A percentile compares a stretch with the other conserved stretches of the same genome.
phyloP scores from a whole-genome alignment of 108 stramenopile species.

The Stephanodiscus triporus region DNA sequence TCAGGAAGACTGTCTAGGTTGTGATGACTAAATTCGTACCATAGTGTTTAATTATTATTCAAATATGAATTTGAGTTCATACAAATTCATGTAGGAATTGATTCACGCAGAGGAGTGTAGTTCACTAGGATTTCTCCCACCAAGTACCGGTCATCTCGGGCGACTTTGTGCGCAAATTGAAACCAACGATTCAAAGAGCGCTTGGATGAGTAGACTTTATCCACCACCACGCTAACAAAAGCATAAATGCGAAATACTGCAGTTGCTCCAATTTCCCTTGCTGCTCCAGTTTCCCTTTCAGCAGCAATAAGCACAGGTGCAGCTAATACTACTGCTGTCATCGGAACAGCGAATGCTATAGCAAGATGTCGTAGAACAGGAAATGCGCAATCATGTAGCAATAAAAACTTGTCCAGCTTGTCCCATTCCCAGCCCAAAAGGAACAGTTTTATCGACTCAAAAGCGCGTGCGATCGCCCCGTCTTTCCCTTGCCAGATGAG shows the following conservation, averaged over 20 bases:
- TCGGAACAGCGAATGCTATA: slow-evolving; percentile 52
- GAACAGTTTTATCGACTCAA: slow-evolving; percentile 45
- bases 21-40: not conserved
- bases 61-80: not conserved
- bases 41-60: not conserved
- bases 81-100: slow-evolving; percentile 3
- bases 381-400: slow-evolving; percentile 64
- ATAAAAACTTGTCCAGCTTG: slow-evolving; percentile 55
- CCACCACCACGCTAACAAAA: slow-evolving; percentile 42
- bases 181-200: slow-evolving; percentile 63
- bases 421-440: slow-evolving; percentile 77
- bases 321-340: not conserved
- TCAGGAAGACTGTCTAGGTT: not conserved
- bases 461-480: slow-evolving; percentile 64
- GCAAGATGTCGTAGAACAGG: slow-evolving; percentile 59
- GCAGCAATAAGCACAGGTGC: slow-evolving; percentile 20
- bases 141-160: slow-evolving; percentile 85
- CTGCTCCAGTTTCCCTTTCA: slow-evolving; percentile 15
- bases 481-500: slow-evolving; percentile 69
- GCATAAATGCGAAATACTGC: slow-evolving; percentile 50
- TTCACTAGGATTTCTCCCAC: slow-evolving; percentile 79
- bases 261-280: slow-evolving; percentile 18
- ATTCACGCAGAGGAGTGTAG: slow-evolving; percentile 41
- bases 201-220: slow-evolving; percentile 36
- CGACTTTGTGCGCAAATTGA: slow-evolving; percentile 75